Percentiles rank a stretch among this genome's conserved stretches.
phyloP scores from a whole-genome alignment of 2,329 filamentous ascomycete species.

The Erysiphe pulchra region DNA sequence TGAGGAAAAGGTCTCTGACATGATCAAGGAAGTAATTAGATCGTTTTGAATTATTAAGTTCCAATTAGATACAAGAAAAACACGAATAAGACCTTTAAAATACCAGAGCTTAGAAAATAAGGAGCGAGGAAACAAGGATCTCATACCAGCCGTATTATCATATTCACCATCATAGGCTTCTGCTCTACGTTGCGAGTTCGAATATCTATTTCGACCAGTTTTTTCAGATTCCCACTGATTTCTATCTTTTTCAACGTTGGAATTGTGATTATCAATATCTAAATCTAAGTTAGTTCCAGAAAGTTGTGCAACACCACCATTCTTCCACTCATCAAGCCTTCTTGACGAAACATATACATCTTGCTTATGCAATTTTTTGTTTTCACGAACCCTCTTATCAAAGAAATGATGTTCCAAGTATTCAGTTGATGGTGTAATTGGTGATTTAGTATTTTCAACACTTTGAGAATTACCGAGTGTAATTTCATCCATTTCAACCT shows the following conservation, averaged over 20 bases:
- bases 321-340: conserved; percentile 50
- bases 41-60: no score
- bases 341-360: conserved; percentile 31
- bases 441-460: no score
- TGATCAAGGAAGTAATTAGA: no score
- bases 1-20: no score
- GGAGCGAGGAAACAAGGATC: neutral
- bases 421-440: no score
- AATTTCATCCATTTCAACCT: no score
- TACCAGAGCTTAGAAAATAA: no score
- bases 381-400: no score
- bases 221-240: conserved; percentile 54
- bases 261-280: conserved; percentile 15
- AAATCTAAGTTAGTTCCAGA: conserved; percentile 34
- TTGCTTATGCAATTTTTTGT: conserved; percentile 17
- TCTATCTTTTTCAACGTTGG: conserved; percentile 22
- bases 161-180: conserved; percentile 42
- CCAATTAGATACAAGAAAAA: no score
- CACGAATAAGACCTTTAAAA: no score
- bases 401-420: no score
- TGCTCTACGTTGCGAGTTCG: conserved; percentile 19
- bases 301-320: conserved; percentile 35
- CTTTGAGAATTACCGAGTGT: no score
- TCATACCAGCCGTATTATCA: conserved; percentile 32
- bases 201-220: conserved; percentile 17